A percentile compares a stretch with the other conserved stretches of the same genome.
These are phyloP conservation scores for Rhinocladiella mackenziei DNA, from an alignment of 2,329 filamentous ascomycete species.

Conservation along the genomic window DNA sequence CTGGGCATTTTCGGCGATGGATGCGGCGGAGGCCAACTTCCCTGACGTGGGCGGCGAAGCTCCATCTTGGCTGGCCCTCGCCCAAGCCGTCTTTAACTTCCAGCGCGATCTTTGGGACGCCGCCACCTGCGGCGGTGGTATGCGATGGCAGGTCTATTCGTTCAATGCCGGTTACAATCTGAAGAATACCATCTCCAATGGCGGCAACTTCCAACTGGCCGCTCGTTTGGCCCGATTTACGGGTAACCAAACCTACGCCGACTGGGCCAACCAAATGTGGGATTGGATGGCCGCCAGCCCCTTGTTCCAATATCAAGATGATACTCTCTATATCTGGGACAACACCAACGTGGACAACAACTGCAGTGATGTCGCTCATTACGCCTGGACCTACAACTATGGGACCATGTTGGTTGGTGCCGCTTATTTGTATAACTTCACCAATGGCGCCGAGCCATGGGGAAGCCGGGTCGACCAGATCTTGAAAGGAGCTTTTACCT, in stretches of 20 bases:
- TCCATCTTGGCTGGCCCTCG: slow-evolving; percentile 69
- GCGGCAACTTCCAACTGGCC: slow-evolving; percentile 50
- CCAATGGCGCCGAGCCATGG: slow-evolving; percentile 54
- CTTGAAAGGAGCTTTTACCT: slow-evolving; percentile 44
- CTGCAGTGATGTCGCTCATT: slow-evolving; percentile 58
- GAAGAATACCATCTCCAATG: slow-evolving; percentile 52
- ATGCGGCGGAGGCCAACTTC: slow-evolving; percentile 37
- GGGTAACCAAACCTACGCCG: slow-evolving; percentile 38
- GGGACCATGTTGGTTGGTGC: slow-evolving; percentile 57
- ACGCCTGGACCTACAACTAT: slow-evolving; percentile 64
- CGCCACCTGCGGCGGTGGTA: slow-evolving; percentile 62
- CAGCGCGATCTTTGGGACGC: slow-evolving; percentile 67
- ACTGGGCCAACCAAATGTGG: slow-evolving; percentile 37
- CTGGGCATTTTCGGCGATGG: slow-evolving; percentile 39
- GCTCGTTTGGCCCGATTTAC: slow-evolving; percentile 40
- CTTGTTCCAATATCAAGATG: slow-evolving; percentile 54
- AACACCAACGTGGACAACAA: slow-evolving; percentile 55
- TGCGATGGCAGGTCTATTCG: slow-evolving; percentile 74
- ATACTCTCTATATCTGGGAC: slow-evolving; percentile 55
- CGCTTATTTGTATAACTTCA: slow-evolving; percentile 66
- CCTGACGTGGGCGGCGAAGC: slow-evolving; percentile 38
- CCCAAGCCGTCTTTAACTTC: slow-evolving; percentile 72
- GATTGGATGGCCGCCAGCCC: slow-evolving; percentile 53
- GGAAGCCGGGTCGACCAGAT: slow-evolving; percentile 53
- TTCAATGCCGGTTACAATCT: slow-evolving; percentile 51